These are phyloP conservation scores for Austroboletus olivaceoglutinosus DNA, from an alignment of 1,284 basidiomycete species.

Conservation along the genomic window DNA sequence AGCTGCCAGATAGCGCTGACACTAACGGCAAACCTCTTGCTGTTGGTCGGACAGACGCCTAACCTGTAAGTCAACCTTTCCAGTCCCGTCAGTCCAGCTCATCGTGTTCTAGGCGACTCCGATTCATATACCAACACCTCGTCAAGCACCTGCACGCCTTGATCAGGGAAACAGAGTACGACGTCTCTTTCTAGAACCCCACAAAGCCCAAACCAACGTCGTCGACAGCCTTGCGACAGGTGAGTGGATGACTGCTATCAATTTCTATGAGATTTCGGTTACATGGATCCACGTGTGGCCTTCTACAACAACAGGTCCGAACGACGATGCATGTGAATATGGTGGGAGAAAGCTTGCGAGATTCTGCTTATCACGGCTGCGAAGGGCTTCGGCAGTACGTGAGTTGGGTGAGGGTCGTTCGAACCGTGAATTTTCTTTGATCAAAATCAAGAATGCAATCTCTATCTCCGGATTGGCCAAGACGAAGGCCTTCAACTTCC, in stretches of 20 bases:
- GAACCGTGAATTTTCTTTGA: too few species aligned
- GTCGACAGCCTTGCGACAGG: constrained; percentile 63
- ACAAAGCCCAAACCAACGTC: neutral
- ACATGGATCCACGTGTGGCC: constrained; percentile 77
- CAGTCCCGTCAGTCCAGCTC: neutral
- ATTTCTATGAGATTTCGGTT: too few species aligned
- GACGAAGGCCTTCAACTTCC: too few species aligned
- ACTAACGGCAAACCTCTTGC: constrained; percentile 54
- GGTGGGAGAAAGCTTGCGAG: too few species aligned
- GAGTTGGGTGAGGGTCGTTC: too few species aligned
- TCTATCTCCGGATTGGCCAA: too few species aligned
- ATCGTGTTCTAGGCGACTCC: constrained; percentile 37
- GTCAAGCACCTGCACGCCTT: constrained; percentile 70
- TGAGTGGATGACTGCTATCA: constrained; percentile 82
- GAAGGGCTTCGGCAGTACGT: too few species aligned
- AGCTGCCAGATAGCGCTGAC: constrained; percentile 50
- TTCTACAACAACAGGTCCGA: constrained; percentile 79
- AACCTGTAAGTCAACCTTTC: constrained; percentile 37
- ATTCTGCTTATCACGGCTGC: too few species aligned
- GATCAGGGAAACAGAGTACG: constrained; percentile 62
- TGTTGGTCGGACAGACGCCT: constrained; percentile 44
- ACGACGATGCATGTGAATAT: too few species aligned
- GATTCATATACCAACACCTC: constrained; percentile 48
- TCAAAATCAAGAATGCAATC: too few species aligned
- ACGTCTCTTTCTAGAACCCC: neutral